A percentile compares a stretch with the other conserved stretches of the same genome.
phyloP scores from a whole-genome alignment of 2,329 filamentous ascomycete genomes.

The Aspergillus tubingensis region DNA sequence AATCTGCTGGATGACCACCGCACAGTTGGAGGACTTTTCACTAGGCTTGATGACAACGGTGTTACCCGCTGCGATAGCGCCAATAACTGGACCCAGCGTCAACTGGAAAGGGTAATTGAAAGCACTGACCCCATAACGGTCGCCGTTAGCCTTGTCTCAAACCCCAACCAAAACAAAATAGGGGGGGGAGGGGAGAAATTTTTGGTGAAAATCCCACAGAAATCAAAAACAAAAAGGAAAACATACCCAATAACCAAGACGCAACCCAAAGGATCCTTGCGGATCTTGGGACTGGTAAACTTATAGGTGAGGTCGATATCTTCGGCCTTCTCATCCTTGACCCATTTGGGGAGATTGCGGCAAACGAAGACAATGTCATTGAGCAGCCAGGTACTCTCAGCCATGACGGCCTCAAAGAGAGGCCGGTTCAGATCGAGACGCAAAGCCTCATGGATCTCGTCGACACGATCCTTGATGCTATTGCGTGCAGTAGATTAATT shows the following conservation, averaged over 20 bases:
- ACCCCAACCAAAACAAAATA: not conserved
- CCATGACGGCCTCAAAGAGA: conserved; percentile 69
- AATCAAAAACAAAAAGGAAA: not conserved
- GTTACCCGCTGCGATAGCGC: conserved; percentile 90
- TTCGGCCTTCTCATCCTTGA: conserved; percentile 73
- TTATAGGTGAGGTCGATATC: conserved; percentile 70
- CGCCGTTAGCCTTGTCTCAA: not conserved
- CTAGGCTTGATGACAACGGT: conserved; percentile 89
- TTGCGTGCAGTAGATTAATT: conserved; percentile 17
- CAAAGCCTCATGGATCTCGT: conserved; percentile 73
- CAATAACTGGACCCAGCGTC: conserved; percentile 74
- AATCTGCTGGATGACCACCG: conserved; percentile 77
- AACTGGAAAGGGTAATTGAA: conserved; percentile 94
- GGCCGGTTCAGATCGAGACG: conserved; percentile 77
- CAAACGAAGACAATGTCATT: conserved; percentile 79
- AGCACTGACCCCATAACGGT: conserved; percentile 51
- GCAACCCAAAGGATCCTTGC: conserved; percentile 83
- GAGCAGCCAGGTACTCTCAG: conserved; percentile 76
- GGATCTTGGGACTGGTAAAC: conserved; percentile 71
- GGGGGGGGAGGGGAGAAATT: not conserved
- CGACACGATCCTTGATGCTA: conserved; percentile 71
- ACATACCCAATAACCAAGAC: conserved; percentile 77
- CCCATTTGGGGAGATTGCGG: conserved; percentile 77
- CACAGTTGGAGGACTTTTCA: conserved; percentile 74
- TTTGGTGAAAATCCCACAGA: too few species aligned